Conservation (phyloP, 2,329 filamentous ascomycete species). For the Aureobasidium pullulans region DNA sequence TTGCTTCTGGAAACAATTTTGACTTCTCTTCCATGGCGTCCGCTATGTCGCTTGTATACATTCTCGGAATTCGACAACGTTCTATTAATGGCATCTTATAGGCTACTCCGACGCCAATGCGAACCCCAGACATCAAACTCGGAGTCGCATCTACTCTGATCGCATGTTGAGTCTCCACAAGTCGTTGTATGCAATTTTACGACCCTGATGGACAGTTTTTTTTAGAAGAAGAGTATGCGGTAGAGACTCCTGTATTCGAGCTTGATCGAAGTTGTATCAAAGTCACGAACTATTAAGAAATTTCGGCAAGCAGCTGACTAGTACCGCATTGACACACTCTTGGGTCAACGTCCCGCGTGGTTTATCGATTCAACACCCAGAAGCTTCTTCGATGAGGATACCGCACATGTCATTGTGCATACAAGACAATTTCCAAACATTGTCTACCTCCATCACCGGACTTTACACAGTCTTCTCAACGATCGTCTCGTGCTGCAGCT, state of each 20-base stretch:
- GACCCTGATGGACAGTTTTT: not conserved
- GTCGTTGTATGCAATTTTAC: not conserved
- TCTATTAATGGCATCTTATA: not conserved
- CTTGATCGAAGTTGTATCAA: not conserved
- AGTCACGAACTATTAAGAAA: slow-evolving; percentile 1
- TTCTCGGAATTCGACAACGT: too few species aligned
- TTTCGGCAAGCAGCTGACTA: slow-evolving; percentile 1
- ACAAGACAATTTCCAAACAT: not conserved
- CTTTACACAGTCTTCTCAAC: not conserved
- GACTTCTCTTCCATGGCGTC: not conserved
- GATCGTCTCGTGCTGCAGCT: not conserved
- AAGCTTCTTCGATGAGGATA: not conserved
- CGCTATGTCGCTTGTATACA: not conserved
- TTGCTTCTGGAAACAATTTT: not conserved
- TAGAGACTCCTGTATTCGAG: not conserved
- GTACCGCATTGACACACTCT: slow-evolving; percentile 2
- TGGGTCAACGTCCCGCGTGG: slow-evolving; percentile 4
- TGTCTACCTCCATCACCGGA: not conserved
- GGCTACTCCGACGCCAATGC: not conserved
- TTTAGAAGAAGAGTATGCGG: not conserved
- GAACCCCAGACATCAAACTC: not conserved
- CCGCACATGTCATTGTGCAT: not conserved
- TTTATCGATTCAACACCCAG: not conserved
- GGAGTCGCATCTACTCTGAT: not conserved
- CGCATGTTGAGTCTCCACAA: not conserved